Base-by-base conservation (phyloP, 305 asterid species). In the Fraxinus baroniana region DNA sequence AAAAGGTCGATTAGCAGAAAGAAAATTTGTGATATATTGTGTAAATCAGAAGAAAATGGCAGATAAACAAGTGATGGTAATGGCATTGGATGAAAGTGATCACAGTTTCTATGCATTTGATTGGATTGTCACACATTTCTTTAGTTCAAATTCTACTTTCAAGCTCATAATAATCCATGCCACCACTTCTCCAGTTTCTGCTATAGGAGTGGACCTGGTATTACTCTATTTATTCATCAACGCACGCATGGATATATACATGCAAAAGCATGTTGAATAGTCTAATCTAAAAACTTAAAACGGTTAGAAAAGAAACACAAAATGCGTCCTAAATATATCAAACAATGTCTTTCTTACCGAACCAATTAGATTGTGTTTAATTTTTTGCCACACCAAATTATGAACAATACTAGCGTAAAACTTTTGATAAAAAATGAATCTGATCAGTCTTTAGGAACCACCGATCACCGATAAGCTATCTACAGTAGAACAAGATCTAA, bases 31-130 rank as follows among this genome's bases (percentile, higher is more conserved):
- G 32, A 20, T 39, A 3, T 20, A 28, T 26, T 39, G 20, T 74
- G 70, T 33, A 37, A 37, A 75, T 24, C 30, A 57, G 0, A 72
- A 41, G 5, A 74, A 79, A 74, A 86, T 86, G 84, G 80, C 68
- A 62, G 76, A 46, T 5, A 87, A 85, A 71, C 86, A 84, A 68
- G 81, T 87, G 55, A 82, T 87, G 86, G 30, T 87, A 12, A 62
- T 87, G 15, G 87, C 77, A 26, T 39, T 87, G 20, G 90, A 87
- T 79, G 88, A 80, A 10, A 83, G 87, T 79, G 87, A 87, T 5
- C 90, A 87, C 44, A 87, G 90, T 70, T 85, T 74, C 55, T 87
- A 87, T 81, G 88, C 90, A 7, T 66, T 87, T 55, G 86, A 85
- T 13, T 87, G 88, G 90, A 83, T 80, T 71, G 81, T 85, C 12